phyloP scores from a whole-genome alignment of 768 basidiomycete genomes.

The Boletus barrowsii region DNA sequence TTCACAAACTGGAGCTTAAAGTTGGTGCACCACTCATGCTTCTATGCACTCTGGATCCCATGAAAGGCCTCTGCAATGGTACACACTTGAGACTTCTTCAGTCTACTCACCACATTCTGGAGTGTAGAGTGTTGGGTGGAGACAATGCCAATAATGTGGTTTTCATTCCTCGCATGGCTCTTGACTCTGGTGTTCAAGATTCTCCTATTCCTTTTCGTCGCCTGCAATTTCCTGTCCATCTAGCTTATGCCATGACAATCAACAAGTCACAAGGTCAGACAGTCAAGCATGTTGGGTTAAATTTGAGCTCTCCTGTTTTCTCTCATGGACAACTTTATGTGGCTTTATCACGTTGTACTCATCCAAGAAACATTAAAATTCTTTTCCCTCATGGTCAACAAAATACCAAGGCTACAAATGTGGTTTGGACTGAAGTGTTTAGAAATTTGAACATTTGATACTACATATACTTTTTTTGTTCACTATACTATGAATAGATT shows the following conservation, averaged over 20 bases:
- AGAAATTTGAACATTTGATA: too few relatives aligned
- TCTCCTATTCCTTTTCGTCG: slow-evolving; percentile 22
- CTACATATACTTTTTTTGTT: too few relatives aligned
- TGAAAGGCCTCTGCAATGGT: too few relatives aligned
- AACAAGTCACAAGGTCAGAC: slow-evolving; percentile 41
- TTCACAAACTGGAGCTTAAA: too few relatives aligned
- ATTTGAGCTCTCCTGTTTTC: slow-evolving; percentile 19
- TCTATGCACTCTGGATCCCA: too few relatives aligned
- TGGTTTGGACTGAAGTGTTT: too few relatives aligned
- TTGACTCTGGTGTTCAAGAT: slow-evolving; percentile 17
- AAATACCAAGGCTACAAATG: too few relatives aligned
- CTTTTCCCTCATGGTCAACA: background rate
- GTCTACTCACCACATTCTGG: too few relatives aligned
- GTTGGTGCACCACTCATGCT: too few relatives aligned
- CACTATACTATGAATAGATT: too few relatives aligned
- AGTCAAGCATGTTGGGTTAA: slow-evolving; percentile 7
- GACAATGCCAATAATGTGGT: slow-evolving; percentile 8
- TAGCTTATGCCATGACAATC: slow-evolving; percentile 39
- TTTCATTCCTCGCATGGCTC: slow-evolving; percentile 30
- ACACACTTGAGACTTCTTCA: too few relatives aligned
- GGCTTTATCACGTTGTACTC: background rate
- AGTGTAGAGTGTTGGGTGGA: too few relatives aligned
- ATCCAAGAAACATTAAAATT: background rate
- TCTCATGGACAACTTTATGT: background rate
- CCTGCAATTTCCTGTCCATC: slow-evolving; percentile 31